Evolutionary conservation across 2,329 filamentous ascomycete genomes (phyloP).

Genomic region (Aspergillaceae sp.): DNA sequence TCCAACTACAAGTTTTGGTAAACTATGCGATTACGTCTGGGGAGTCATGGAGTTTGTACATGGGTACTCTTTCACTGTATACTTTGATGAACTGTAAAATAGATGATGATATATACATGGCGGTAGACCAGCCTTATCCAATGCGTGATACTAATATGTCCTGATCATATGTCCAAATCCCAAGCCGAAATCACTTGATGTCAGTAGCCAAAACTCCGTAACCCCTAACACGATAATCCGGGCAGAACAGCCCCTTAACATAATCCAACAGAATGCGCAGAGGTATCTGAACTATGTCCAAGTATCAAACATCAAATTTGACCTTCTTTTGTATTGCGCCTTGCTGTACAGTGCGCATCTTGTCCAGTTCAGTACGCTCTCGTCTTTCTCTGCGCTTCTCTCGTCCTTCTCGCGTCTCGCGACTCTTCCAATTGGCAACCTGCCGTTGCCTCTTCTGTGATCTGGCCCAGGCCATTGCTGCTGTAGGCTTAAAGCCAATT

Average conservation of each 20-base stretch:
- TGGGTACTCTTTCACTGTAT: slow-evolving; percentile 16
- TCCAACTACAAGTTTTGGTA: slow-evolving; percentile 43
- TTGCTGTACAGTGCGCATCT: slow-evolving; percentile 18
- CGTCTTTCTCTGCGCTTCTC: slow-evolving; percentile 48
- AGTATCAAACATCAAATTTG: slow-evolving; percentile 29
- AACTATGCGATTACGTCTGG: slow-evolving; percentile 11
- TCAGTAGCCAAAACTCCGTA: background rate
- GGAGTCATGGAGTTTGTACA: slow-evolving; percentile 26
- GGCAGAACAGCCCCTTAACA: background rate
- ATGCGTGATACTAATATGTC: slow-evolving; percentile 1
- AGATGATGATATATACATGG: slow-evolving; percentile 7
- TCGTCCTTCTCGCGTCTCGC: slow-evolving; percentile 52
- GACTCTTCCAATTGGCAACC: slow-evolving; percentile 50
- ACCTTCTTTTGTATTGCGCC: slow-evolving; percentile 31
- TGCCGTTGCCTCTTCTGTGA: slow-evolving; percentile 51
- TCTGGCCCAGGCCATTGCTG: slow-evolving; percentile 49
- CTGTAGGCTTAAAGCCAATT: slow-evolving; percentile 54
- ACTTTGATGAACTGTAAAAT: slow-evolving; percentile 15
- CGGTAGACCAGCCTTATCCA: slow-evolving; percentile 5
- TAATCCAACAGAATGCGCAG: slow-evolving; percentile 1
- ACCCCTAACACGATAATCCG: background rate
- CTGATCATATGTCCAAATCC: slow-evolving; percentile 7
- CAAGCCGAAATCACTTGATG: background rate
- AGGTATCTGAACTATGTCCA: background rate
- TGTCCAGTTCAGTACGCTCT: slow-evolving; percentile 20